A percentile compares a stretch with the other conserved stretches of the same genome.
Conservation (phyloP, 1,139 yeast species). For the Pichia sp. region DNA sequence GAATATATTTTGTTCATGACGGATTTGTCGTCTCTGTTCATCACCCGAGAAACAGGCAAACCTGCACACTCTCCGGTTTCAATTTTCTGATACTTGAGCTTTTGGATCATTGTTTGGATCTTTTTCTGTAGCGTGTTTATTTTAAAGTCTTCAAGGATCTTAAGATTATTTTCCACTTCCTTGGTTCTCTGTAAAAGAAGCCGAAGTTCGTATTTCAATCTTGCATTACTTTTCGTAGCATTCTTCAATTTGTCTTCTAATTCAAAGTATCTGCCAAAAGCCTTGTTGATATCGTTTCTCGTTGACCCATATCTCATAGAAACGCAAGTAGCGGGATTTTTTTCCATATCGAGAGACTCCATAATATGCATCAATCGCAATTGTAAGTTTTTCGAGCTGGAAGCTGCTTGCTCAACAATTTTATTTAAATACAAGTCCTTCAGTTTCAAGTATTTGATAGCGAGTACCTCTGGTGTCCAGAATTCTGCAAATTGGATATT, state of each 20-base stretch:
- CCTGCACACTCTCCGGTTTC: no score
- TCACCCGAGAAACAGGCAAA: no score
- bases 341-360: conserved; percentile 1
- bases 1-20: conserved; percentile 8
- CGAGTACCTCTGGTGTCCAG: conserved; percentile 22
- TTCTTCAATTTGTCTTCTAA: conserved; percentile 44
- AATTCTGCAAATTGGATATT: conserved; percentile 7
- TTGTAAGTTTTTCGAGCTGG: conserved; percentile 9
- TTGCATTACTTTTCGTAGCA: conserved; percentile 62
- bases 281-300: conserved; percentile 17
- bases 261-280: conserved; percentile 20
- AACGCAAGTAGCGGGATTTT: conserved; percentile 8
- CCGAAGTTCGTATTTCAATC: conserved; percentile 74
- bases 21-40: no score
- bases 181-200: conserved; percentile 64
- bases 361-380: neutral
- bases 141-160: conserved; percentile 29
- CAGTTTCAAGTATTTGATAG: conserved; percentile 20
- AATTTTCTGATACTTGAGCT: no score
- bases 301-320: conserved; percentile 11
- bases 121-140: conserved; percentile 30
- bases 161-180: conserved; percentile 68
- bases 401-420: conserved; percentile 12
- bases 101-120: conserved; percentile 13
- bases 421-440: conserved; percentile 18